Evolutionary conservation across 805 yeast genomes (phyloP), one percentile per base, ranked within the genome.

Genomic region (Candida dajiaensis): DNA sequence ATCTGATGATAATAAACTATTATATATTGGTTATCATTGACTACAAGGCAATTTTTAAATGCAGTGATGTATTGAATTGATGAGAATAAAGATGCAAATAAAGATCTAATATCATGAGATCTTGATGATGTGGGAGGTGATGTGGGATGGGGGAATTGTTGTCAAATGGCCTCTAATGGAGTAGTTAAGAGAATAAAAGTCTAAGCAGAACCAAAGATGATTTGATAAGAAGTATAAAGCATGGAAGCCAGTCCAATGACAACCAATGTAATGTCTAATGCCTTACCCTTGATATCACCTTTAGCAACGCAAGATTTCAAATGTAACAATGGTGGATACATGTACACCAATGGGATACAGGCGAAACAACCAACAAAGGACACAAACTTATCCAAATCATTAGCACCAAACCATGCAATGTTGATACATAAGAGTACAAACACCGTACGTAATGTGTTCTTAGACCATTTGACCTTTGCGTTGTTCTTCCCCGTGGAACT

Each of bases 331-430:
- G 95, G 94, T 9, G 95, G 94, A 57, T 85, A 85, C 80, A 86
- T 81, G 67, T 86, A 86, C 6, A 86, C 94, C 67, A 86, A 73
- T 2, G 95, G 95, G 46, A 86, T 83, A 58, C 95, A 86, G 1
- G 92, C 90, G 67, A 86, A 83, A 44, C 89, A 83, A 4, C 95
- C 95, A 44, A 86, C 85, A 58, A 86, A 80, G 3, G 90, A 81
- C 11, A 86, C 92, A 65, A 86, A 83, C 51, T 70, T 73, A 60
- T 86, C 94, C 50, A 86, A 66, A 55, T 84, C 78, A 47, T 76
- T 70, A 1, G 89, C 84, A 0, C 92, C 92, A 50, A 72, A 71
- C 50, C 78, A 76, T 0, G 94, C 89, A 48, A 82, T 70, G 13
- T 69, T 51, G 1, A 83, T 73, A 2, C 86, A 81, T 3, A 71